These are phyloP conservation scores for Sicyos baderoa DNA, from an alignment of 306 rosid species.

Conservation along the genomic window DNA sequence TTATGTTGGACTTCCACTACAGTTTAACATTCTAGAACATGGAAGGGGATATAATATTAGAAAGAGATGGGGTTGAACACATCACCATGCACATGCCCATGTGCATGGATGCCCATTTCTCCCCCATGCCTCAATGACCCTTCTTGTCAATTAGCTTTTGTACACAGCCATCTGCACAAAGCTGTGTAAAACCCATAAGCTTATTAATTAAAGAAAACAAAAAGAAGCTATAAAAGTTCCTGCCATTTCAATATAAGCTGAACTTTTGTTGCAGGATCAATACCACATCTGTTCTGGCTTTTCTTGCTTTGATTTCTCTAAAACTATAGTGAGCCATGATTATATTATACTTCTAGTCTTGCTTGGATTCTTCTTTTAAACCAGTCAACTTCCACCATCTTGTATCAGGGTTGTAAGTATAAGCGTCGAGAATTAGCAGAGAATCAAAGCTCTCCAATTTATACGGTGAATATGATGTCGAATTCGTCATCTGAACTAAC, in stretches of 20 bases:
- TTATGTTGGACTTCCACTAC: not conserved
- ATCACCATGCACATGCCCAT: constrained; percentile 34
- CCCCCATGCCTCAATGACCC: not conserved
- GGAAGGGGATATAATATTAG: not conserved
- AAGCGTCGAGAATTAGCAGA: not conserved
- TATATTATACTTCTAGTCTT: not conserved
- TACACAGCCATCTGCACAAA: not conserved
- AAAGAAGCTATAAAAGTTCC: not conserved
- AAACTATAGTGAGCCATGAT: not conserved
- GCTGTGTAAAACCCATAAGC: constrained; percentile 6
- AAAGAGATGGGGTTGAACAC: not conserved
- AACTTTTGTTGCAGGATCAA: not conserved
- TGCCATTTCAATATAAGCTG: not conserved
- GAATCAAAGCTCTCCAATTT: constrained; percentile 12
- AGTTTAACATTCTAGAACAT: not conserved
- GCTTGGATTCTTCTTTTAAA: not conserved
- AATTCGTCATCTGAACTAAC: constrained; percentile 71
- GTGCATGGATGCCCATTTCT: constrained; percentile 30
- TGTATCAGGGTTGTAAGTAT: not conserved
- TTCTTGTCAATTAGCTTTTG: not conserved
- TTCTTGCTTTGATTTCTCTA: not conserved
- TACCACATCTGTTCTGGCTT: not conserved
- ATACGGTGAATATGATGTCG: constrained; percentile 28
- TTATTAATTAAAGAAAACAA: not conserved
- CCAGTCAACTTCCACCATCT: not conserved